These are phyloP conservation scores for Francoa sonchifolia DNA, from an alignment of 441 rosid genomes.

Conservation along the genomic window DNA sequence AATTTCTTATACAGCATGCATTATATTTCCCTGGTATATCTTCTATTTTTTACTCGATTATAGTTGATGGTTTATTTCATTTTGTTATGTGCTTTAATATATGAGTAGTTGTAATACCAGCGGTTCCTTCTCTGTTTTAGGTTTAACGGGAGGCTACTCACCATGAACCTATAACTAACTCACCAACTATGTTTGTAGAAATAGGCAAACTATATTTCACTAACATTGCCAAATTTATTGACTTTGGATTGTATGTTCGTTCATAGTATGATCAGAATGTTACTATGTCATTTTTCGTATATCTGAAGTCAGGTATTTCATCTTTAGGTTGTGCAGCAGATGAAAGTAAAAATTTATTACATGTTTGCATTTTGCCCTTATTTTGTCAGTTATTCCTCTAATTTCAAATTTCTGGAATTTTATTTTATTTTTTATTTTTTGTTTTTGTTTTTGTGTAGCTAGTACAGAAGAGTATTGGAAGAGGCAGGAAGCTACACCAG, in stretches of 20 bases:
- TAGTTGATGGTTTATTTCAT: background rate
- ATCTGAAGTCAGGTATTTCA: background rate
- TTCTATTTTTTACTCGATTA: background rate
- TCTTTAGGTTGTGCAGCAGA: background rate
- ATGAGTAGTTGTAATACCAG: background rate
- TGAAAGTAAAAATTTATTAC: background rate
- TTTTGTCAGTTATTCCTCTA: too few relatives aligned
- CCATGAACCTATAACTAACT: constrained; percentile 66
- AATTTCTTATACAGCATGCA: too few relatives aligned
- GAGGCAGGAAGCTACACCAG: constrained; percentile 81
- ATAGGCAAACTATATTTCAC: constrained; percentile 36
- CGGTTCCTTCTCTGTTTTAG: constrained; percentile 23
- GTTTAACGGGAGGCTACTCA: constrained; percentile 81
- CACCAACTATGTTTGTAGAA: constrained; percentile 72
- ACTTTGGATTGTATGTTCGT: background rate
- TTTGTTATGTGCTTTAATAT: background rate
- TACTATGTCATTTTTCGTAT: background rate
- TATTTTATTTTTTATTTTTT: constrained; percentile 1
- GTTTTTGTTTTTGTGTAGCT: constrained; percentile 30
- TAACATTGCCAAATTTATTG: background rate
- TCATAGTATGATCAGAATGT: background rate
- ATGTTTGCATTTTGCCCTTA: too few relatives aligned
- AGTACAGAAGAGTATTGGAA: constrained; percentile 86
- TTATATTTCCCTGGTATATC: too few relatives aligned
- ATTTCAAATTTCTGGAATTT: too few relatives aligned